Base-by-base conservation (phyloP, 2,329 filamentous ascomycete species). In the Teratosphaeria zuluensis region DNA sequence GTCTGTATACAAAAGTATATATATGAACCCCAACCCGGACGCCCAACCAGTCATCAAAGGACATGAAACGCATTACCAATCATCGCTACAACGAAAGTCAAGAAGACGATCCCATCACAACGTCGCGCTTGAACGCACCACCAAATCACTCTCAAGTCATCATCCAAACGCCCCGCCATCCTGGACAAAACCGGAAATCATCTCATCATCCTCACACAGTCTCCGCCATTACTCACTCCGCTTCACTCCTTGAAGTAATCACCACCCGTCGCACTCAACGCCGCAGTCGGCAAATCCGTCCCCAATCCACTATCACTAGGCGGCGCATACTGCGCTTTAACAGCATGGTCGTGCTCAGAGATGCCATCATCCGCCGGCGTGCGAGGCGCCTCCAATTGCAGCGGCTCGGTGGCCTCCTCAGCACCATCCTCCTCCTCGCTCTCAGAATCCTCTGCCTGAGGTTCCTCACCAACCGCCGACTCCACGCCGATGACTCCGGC, bases 281-380 rank as follows among this genome's bases (percentile, higher is more conserved):
- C 63, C 21, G 67, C 70, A 35, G 71, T 73, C 33, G 71, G 72
- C 62, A 72, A 65, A 56, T 73, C 71, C 32, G 71, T 72, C 30
- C 72, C 72, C 38, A 74, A 62, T n/a, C 71, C 72, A 69, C 72
- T 73, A 65, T 74, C 72, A 56, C 70, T 73, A 4, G 71, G 70
- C 21, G 70, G 70, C 33, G 70, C 69, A 55, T 65, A 73, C 12
- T 58, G 58, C 4, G 60, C 53, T 60, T 65, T 62, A 42, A 61
- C 51, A 54, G 65, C 63, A 57, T 19, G 51, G 56, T 67, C 57
- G 46, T 60, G 30, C 56, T 62, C 65, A 21, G 59, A 63, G 48
- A 57, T 31, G 21, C 32, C 42, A 28, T 53, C 32, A 28, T 64
- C 57, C 48, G 57, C 58, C n/a, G 62, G 56, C 32, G 61, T 58